Evolutionary conservation across 2,329 filamentous ascomycete genomes (phyloP).

Genomic region (Trichoderma breve): DNA sequence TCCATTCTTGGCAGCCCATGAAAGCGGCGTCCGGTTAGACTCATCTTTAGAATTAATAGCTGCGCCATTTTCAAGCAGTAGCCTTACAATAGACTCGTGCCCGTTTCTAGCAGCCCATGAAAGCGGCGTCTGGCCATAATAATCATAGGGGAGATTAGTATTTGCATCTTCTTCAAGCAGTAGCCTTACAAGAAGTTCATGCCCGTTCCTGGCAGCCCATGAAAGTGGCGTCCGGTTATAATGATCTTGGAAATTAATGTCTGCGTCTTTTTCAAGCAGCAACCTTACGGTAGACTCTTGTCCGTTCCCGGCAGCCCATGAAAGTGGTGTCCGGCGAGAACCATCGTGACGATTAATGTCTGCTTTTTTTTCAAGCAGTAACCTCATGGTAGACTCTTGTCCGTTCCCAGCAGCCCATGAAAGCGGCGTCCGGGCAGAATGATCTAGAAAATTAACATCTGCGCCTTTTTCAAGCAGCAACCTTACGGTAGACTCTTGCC

Average conservation of each 20-base stretch:
- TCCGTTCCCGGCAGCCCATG: neutral
- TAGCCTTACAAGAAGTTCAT: neutral
- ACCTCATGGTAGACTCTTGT: no score
- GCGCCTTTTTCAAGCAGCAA: no score
- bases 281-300: neutral
- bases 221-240: neutral
- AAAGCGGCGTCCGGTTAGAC: neutral
- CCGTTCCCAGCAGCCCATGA: neutral
- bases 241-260: rapidly evolving
- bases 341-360: no score
- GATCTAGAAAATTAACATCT: rapidly evolving
- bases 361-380: neutral
- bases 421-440: neutral
- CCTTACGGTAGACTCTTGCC: neutral
- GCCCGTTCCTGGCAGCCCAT: neutral
- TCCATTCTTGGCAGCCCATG: no score
- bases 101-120: neutral
- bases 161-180: no score
- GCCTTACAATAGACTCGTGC: neutral
- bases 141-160: no score
- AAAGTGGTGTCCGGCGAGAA: neutral
- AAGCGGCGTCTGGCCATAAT: no score
- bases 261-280: no score
- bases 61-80: neutral
- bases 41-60: no score